Evolutionary conservation across 176 grass and related monocot genomes (phyloP).

Genomic region (Oryza rufipogon): DNA sequence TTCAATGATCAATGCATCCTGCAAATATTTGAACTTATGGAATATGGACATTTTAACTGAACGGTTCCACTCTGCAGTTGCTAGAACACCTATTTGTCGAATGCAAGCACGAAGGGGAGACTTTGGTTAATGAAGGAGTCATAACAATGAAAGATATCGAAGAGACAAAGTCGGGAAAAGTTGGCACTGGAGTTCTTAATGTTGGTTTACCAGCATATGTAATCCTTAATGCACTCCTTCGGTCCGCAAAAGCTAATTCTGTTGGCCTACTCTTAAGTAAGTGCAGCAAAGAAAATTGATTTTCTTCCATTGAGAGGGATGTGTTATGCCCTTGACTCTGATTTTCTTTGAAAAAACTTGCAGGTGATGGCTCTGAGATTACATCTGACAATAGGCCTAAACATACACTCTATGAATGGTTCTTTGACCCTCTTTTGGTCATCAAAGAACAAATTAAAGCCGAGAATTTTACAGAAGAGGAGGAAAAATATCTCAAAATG

Average conservation of each 20-base stretch:
- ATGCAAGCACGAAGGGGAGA: constrained; percentile 70
- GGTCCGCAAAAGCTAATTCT: constrained; percentile 67
- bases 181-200: constrained; percentile 68
- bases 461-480: constrained; percentile 72
- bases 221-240: constrained; percentile 80
- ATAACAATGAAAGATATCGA: constrained; percentile 80
- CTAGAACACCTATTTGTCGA: constrained; percentile 78
- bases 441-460: constrained; percentile 97
- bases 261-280: constrained; percentile 77
- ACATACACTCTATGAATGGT: constrained; percentile 74
- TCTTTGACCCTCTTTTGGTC: constrained; percentile 93
- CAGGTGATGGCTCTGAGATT: constrained; percentile 75
- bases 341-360: constrained; percentile 31
- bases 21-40: background rate
- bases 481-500: constrained; percentile 85
- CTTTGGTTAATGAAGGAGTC: constrained; percentile 66
- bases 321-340: background rate
- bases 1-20: background rate
- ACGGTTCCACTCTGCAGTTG: constrained; percentile 57
- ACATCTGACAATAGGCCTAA: constrained; percentile 87
- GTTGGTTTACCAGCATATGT: constrained; percentile 91
- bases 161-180: constrained; percentile 80
- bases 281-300: constrained; percentile 19
- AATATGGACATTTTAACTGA: constrained; percentile 30
- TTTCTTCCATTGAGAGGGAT: background rate